Percentiles rank a stretch among this genome's conserved stretches.
Evolutionary conservation across 2,329 filamentous ascomycete genomes (phyloP).

Genomic region (Botrytis paeoniae): DNA sequence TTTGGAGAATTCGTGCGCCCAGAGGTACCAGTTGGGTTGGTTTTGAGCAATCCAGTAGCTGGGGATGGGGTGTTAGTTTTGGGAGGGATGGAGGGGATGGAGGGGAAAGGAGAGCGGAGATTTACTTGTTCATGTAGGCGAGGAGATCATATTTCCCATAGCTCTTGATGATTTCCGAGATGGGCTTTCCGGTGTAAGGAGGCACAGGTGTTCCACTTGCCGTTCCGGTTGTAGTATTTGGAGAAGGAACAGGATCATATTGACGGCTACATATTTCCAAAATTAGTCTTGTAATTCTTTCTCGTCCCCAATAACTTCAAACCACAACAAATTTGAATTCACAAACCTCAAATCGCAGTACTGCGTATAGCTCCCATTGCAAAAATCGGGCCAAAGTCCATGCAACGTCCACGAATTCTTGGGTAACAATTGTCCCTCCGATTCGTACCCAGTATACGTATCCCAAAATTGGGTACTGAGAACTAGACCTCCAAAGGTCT

Average conservation of each 20-base stretch:
- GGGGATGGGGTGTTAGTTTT: background rate
- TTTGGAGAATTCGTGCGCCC: constrained; percentile 67
- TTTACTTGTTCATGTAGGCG: constrained; percentile 59
- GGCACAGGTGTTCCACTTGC: constrained; percentile 51
- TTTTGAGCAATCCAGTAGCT: constrained; percentile 57
- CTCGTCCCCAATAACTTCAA: background rate
- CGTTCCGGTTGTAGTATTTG: constrained; percentile 60
- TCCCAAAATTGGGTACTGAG: constrained; percentile 64
- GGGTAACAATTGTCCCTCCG: constrained; percentile 56
- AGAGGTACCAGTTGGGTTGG: constrained; percentile 57
- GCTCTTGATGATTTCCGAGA: constrained; percentile 56
- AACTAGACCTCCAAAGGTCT: constrained; percentile 62
- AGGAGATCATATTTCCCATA: constrained; percentile 60
- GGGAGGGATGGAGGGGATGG: background rate
- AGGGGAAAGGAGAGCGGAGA: background rate
- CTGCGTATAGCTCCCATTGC: constrained; percentile 59
- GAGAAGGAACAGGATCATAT: constrained; percentile 59
- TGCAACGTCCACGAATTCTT: constrained; percentile 53
- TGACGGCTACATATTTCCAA: constrained; percentile 45
- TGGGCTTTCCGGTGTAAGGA: constrained; percentile 55
- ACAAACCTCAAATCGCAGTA: constrained; percentile 58
- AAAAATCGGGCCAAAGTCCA: constrained; percentile 45
- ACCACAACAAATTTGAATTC: background rate
- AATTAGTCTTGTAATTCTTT: background rate
- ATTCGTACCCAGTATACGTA: constrained; percentile 59